These are phyloP conservation scores for Anaeramoeba ignava DNA, from an alignment of 78 protist genomes.

Conservation along the genomic window DNA sequence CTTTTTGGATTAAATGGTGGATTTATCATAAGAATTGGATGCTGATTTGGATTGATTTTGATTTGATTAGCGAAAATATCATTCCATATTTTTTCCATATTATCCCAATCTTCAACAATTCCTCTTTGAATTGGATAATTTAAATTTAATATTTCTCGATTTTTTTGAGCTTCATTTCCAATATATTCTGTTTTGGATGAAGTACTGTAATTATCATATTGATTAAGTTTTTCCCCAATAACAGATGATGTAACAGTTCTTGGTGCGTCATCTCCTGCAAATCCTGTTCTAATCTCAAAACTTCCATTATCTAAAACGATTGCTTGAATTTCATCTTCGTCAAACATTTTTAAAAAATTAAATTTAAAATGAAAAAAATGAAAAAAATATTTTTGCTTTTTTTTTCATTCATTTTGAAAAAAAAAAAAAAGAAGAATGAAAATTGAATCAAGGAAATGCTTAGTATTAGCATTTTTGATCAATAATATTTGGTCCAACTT, in stretches of 20 bases:
- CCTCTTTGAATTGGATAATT: background rate
- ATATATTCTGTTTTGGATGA: background rate
- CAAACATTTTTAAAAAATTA: too few relatives aligned
- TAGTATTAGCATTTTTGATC: too few relatives aligned
- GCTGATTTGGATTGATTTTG: background rate
- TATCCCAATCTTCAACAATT: background rate
- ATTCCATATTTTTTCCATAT: background rate
- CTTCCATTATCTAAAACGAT: background rate
- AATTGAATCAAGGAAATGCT: too few relatives aligned
- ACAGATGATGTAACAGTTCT: background rate
- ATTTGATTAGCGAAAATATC: background rate
- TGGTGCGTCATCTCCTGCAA: slow-evolving; percentile 3
- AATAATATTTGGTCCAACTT: too few relatives aligned
- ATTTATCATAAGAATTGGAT: background rate
- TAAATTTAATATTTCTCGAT: background rate
- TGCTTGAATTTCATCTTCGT: too few relatives aligned
- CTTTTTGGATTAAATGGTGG: background rate
- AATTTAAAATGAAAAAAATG: too few relatives aligned
- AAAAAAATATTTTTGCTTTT: too few relatives aligned
- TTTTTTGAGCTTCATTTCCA: background rate
- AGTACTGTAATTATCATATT: background rate
- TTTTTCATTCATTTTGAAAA: too few relatives aligned
- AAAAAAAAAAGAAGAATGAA: too few relatives aligned
- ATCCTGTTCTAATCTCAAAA: background rate
- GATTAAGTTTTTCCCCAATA: background rate